phyloP scores from a whole-genome alignment of 106 monocot species.

The Acanthochlamys bracteata region DNA sequence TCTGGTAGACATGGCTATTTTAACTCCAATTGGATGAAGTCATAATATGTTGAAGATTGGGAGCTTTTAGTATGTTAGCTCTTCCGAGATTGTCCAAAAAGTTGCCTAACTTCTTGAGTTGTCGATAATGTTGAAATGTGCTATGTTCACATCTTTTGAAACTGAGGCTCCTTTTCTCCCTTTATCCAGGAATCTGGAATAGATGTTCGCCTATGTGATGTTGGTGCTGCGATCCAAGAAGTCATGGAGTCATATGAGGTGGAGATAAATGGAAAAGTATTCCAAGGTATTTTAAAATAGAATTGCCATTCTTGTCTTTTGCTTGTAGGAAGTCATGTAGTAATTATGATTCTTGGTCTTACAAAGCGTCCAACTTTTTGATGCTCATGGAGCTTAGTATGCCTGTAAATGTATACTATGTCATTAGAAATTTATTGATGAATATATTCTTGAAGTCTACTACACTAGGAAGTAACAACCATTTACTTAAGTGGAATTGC shows the following conservation, averaged over 20 bases:
- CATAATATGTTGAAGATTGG: no score
- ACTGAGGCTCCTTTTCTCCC: background rate
- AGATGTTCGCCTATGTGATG: constrained; percentile 91
- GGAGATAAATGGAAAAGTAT: constrained; percentile 93
- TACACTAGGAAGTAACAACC: background rate
- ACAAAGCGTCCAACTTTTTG: background rate
- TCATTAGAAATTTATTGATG: no score
- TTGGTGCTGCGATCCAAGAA: constrained; percentile 97
- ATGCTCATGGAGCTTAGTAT: no score
- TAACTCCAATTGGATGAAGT: no score
- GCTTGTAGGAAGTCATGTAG: background rate
- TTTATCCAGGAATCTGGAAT: constrained; percentile 83
- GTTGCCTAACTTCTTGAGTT: background rate
- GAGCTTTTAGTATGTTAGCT: no score
- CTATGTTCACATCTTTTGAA: no score
- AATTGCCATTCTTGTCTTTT: background rate
- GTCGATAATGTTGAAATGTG: no score
- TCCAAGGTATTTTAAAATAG: constrained; percentile 46
- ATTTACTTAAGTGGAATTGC: background rate
- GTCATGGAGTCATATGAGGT: constrained; percentile 99
- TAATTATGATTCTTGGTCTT: background rate
- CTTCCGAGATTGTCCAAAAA: background rate
- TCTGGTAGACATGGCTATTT: no score
- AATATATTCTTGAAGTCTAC: background rate
- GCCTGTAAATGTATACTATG: no score